These are phyloP conservation scores for Podaxis mareebaensis DNA, from an alignment of 768 basidiomycete genomes.

Conservation along the genomic window DNA sequence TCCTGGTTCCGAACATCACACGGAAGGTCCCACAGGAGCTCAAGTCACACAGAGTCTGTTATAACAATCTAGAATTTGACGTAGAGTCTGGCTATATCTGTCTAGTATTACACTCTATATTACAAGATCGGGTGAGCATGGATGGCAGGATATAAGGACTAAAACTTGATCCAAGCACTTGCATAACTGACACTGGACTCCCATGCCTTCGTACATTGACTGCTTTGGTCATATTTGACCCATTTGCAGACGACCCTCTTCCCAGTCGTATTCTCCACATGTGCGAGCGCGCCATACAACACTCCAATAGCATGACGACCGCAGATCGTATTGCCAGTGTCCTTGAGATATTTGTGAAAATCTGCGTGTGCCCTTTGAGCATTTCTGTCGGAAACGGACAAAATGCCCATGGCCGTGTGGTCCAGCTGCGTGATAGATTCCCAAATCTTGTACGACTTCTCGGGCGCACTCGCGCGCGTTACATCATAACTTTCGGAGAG, in stretches of 20 bases:
- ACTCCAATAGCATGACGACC: slow-evolving; percentile 96
- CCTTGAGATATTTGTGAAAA: slow-evolving; percentile 67
- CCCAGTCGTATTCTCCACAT: slow-evolving; percentile 46
- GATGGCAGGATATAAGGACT: background rate
- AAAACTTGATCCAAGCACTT: slow-evolving; percentile 79
- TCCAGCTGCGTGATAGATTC: slow-evolving; percentile 83
- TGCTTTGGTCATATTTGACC: slow-evolving; percentile 95
- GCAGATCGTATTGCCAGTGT: slow-evolving; percentile 94
- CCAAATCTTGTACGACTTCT: slow-evolving; percentile 67
- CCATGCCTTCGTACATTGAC: slow-evolving; percentile 58
- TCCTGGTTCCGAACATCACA: slow-evolving; percentile 63
- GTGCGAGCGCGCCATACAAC: slow-evolving; percentile 73
- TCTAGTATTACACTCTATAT: slow-evolving; percentile 8
- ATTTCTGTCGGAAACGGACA: slow-evolving; percentile 55
- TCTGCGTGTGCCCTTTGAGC: slow-evolving; percentile 54
- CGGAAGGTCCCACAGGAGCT: slow-evolving; percentile 56
- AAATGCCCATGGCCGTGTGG: slow-evolving; percentile 78
- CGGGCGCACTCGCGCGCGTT: slow-evolving; percentile 41
- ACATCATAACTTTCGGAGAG: slow-evolving; percentile 53
- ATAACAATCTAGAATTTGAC: slow-evolving; percentile 20
- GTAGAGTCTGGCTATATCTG: background rate
- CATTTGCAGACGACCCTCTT: slow-evolving; percentile 58
- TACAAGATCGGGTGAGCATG: background rate
- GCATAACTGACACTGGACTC: slow-evolving; percentile 98
- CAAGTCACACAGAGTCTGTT: slow-evolving; percentile 45